Percentiles rank a stretch among this genome's conserved stretches.
These are phyloP conservation scores for Dendrobium chrysotoxum DNA, from an alignment of 106 monocot genomes.

Conservation along the genomic window DNA sequence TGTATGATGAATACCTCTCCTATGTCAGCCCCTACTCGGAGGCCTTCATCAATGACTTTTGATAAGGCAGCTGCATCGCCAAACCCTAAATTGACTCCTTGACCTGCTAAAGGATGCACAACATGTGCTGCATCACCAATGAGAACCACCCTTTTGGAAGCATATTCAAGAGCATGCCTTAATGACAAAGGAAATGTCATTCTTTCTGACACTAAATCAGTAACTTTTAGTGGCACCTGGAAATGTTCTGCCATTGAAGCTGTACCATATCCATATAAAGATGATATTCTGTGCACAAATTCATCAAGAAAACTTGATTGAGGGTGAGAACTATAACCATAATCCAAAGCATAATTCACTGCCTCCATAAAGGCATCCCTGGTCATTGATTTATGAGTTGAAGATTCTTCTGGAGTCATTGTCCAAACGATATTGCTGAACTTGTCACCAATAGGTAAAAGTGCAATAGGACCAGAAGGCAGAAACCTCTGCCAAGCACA, in stretches of 20 bases:
- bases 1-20: constrained; percentile 48
- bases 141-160: constrained; percentile 53
- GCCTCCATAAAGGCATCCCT: constrained; percentile 60
- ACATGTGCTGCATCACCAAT: constrained; percentile 97
- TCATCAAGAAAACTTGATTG: constrained; percentile 40
- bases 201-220: constrained; percentile 61
- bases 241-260: constrained; percentile 54
- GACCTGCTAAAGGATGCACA: constrained; percentile 96
- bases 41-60: constrained; percentile 72
- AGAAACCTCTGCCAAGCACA: constrained; percentile 99
- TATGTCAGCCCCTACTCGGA: constrained; percentile 56
- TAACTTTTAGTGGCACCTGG: constrained; percentile 71
- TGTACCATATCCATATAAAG: constrained; percentile 18
- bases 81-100: constrained; percentile 98
- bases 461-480: constrained; percentile 93
- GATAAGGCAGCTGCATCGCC: constrained; percentile 72
- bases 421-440: constrained; percentile 99
- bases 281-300: constrained; percentile 33
- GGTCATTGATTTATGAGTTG: constrained; percentile 46
- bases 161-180: constrained; percentile 80
- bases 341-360: constrained; percentile 81
- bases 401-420: constrained; percentile 66
- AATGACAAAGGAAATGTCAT: constrained; percentile 83
- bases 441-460: constrained; percentile 72
- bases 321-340: constrained; percentile 78